A percentile compares a stretch with the other conserved stretches of the same genome.
Evolutionary conservation across 2,329 filamentous ascomycete genomes (phyloP).

Genomic region (Stagonosporopsis chrysanthemi): DNA sequence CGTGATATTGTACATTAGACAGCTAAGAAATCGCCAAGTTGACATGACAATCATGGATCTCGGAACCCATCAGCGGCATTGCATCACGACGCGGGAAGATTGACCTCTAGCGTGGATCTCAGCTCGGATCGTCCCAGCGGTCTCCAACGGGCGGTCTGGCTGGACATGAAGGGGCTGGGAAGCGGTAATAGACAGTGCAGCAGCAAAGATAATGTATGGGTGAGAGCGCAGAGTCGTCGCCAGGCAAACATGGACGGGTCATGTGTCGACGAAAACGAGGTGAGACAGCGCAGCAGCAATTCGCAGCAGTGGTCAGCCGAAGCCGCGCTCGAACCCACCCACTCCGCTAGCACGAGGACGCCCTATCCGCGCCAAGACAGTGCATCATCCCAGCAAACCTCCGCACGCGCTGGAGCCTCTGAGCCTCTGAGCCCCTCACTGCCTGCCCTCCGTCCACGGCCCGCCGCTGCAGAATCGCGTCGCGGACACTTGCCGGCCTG

Average conservation of each 20-base stretch:
- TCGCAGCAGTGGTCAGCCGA: slow-evolving; percentile 8
- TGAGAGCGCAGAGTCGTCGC: too few relatives aligned
- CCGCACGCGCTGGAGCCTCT: neutral
- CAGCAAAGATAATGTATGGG: neutral
- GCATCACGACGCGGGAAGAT: slow-evolving; percentile 10
- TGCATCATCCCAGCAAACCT: slow-evolving; percentile 9
- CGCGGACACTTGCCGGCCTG: slow-evolving; percentile 15
- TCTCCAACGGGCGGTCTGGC: slow-evolving; percentile 1
- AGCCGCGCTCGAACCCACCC: slow-evolving; percentile 1
- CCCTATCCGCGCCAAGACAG: slow-evolving; percentile 12
- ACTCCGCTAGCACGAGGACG: slow-evolving; percentile 14
- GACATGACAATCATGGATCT: neutral
- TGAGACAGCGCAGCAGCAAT: slow-evolving; percentile 11
- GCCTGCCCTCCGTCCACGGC: neutral
- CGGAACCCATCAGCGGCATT: slow-evolving; percentile 10
- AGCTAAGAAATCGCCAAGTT: neutral
- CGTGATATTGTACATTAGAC: neutral
- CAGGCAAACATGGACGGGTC: neutral
- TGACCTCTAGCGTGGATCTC: slow-evolving; percentile 16
- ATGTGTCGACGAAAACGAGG: slow-evolving; percentile 4
- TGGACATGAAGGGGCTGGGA: neutral
- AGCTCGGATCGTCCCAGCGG: slow-evolving; percentile 15
- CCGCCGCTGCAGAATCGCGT: slow-evolving; percentile 7
- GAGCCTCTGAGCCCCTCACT: neutral
- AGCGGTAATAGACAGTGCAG: neutral